Evolutionary conservation across 2,329 filamentous ascomycete species (phyloP), one percentile per base, ranked within the genome.

Genomic region (Verticillium tricorpus): DNA sequence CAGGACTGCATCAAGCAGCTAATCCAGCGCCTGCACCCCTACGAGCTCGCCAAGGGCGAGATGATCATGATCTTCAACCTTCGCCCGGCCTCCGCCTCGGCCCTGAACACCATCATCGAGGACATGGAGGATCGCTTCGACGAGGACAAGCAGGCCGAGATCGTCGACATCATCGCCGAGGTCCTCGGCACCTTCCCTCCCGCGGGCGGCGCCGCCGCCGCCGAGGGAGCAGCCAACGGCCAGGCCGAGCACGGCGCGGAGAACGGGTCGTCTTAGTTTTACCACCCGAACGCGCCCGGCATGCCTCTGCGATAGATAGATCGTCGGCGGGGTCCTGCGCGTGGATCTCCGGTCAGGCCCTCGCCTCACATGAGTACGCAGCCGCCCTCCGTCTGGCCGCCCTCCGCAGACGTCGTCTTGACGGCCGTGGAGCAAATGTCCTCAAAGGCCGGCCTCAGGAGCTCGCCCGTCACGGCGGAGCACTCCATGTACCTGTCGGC

Each of bases 61-160:
- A 75, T 88, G 60, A 76, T 90, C 69, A 89, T 89, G 84, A 83
- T 90, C 57, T 72, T 90, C 67, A 90, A 91, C 70, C 75, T 89
- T 54, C 81, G 88, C 12, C 88, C 88, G 0, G 78, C 79, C 25
- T 83, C 79, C 32, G 77, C 81, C 34, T 81, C 82, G 4, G 80
- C 82, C 56, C 77, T 91, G 66, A 87, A 87, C 68, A 84, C 84
- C 17, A 78, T 89, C 58, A 78, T 91, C 37, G 87, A 91, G 72
- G 86, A 90, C 66, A 84, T 89, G 77, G 79, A 83, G 61, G 78
- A 80, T 39, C 82, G 88, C 8, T 88, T 89, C 70, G 78, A 72
- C 56, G 81, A 83, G 22, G 82, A 86, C 56, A 78, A 88, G 72
- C 86, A 88, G 67, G 74, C 80, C 62, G 79, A 82, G 62, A 85